phyloP scores from a whole-genome alignment of 31 red algal species.

The Odonthalia washingtoniensis region DNA sequence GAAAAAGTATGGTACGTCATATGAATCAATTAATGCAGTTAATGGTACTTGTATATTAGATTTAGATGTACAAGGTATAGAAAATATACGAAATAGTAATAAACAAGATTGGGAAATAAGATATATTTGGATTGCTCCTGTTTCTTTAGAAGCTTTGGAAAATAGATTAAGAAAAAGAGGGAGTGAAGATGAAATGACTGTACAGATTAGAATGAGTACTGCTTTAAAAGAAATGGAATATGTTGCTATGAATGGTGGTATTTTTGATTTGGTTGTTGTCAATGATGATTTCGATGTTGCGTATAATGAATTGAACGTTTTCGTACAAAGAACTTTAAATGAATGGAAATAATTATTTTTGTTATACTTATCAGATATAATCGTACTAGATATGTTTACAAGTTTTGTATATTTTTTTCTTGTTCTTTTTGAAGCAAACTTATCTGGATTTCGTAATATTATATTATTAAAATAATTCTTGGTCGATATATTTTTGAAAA shows the following conservation, averaged over 20 bases:
- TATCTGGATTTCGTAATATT: too few relatives aligned
- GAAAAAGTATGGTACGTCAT: slow-evolving; percentile 89
- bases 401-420: too few relatives aligned
- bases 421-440: too few relatives aligned
- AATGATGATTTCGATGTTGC: slow-evolving; percentile 76
- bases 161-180: slow-evolving; percentile 71
- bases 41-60: slow-evolving; percentile 74
- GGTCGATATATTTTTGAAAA: too few relatives aligned
- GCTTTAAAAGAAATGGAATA: slow-evolving; percentile 80
- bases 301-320: slow-evolving; percentile 66
- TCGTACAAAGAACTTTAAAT: slow-evolving; percentile 17
- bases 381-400: too few relatives aligned
- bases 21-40: slow-evolving; percentile 70
- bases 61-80: slow-evolving; percentile 88
- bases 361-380: too few relatives aligned
- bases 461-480: too few relatives aligned
- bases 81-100: slow-evolving; percentile 52
- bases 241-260: slow-evolving; percentile 64
- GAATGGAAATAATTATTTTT: too few relatives aligned
- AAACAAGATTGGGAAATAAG: slow-evolving; percentile 49
- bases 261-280: slow-evolving; percentile 89
- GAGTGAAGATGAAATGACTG: slow-evolving; percentile 65
- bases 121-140: slow-evolving; percentile 86
- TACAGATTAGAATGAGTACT: slow-evolving; percentile 69
- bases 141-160: slow-evolving; percentile 70